These are phyloP conservation scores for Elaeis guineensis DNA, from an alignment of 176 grass and related monocot species.

Conservation along the genomic window DNA sequence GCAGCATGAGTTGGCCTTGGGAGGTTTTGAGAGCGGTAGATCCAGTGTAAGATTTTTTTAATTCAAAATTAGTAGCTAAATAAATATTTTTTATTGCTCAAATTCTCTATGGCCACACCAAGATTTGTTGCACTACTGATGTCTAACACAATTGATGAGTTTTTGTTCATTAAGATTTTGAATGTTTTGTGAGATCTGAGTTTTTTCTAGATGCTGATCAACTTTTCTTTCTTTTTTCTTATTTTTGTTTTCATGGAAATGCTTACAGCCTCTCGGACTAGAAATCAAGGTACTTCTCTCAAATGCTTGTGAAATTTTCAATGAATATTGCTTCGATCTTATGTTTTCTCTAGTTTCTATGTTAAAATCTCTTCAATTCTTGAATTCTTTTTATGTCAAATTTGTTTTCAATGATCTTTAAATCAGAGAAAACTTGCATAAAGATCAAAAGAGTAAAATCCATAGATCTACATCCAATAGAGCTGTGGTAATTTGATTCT, in stretches of 20 bases:
- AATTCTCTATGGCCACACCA: background rate
- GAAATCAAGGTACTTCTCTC: slow-evolving; percentile 84
- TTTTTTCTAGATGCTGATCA: slow-evolving; percentile 15
- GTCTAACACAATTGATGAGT: slow-evolving; percentile 1
- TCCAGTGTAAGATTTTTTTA: slow-evolving; percentile 5
- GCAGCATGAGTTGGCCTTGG: no score
- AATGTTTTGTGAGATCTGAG: slow-evolving; percentile 56
- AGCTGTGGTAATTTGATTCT: no score
- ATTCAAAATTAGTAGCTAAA: background rate
- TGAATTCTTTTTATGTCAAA: slow-evolving; percentile 2
- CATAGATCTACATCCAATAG: no score
- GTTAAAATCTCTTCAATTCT: no score
- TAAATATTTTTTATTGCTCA: no score
- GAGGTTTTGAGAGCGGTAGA: no score
- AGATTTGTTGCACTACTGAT: background rate
- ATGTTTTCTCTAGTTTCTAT: no score
- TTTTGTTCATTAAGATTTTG: background rate
- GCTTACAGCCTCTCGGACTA: slow-evolving; percentile 85
- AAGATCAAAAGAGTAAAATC: slow-evolving; percentile 82
- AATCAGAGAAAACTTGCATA: slow-evolving; percentile 92
- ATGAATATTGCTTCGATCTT: slow-evolving; percentile 17
- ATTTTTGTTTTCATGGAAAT: slow-evolving; percentile 25
- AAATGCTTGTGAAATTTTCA: background rate
- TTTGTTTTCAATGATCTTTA: slow-evolving; percentile 14
- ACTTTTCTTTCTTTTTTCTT: slow-evolving; percentile 25